phyloP scores from a whole-genome alignment of 129 eudicot genomes.

The Artemisia annua region DNA sequence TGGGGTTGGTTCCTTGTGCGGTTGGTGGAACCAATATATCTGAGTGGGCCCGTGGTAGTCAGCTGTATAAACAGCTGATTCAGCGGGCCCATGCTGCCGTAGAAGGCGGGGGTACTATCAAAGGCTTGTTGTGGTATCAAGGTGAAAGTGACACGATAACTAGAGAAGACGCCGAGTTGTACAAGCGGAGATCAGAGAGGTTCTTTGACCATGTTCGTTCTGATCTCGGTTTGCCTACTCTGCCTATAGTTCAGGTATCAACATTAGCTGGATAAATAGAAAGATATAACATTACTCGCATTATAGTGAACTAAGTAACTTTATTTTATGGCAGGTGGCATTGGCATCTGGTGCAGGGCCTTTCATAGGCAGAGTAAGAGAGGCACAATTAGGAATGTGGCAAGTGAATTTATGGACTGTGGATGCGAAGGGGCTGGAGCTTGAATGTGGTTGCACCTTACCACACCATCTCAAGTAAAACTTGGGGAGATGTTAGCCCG shows the following conservation, averaged over 20 bases:
- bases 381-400: conserved; percentile 49
- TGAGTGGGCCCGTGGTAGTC: conserved; percentile 66
- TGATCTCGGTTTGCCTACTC: conserved; percentile 45
- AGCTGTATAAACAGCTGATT: conserved; percentile 48
- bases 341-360: conserved; percentile 63
- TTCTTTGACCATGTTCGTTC: conserved; percentile 47
- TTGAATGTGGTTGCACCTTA: conserved; percentile 57
- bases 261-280: too few relatives aligned
- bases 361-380: conserved; percentile 42
- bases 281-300: too few relatives aligned
- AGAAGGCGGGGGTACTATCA: conserved; percentile 44
- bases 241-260: conserved; percentile 63
- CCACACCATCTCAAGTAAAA: conserved; percentile 51
- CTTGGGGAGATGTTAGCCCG: conserved; percentile 62
- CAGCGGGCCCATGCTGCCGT: conserved; percentile 48
- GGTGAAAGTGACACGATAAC: conserved; percentile 65
- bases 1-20: conserved; percentile 76
- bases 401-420: conserved; percentile 45
- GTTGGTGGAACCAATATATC: conserved; percentile 61
- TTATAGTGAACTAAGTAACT: too few relatives aligned
- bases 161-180: conserved; percentile 46
- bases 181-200: conserved; percentile 44
- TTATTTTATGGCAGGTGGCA: conserved; percentile 39
- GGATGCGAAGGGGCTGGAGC: conserved; percentile 55
- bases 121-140: conserved; percentile 68